Evolutionary conservation across 331 rosid species (phyloP).

Genomic region (Acacia concinna): DNA sequence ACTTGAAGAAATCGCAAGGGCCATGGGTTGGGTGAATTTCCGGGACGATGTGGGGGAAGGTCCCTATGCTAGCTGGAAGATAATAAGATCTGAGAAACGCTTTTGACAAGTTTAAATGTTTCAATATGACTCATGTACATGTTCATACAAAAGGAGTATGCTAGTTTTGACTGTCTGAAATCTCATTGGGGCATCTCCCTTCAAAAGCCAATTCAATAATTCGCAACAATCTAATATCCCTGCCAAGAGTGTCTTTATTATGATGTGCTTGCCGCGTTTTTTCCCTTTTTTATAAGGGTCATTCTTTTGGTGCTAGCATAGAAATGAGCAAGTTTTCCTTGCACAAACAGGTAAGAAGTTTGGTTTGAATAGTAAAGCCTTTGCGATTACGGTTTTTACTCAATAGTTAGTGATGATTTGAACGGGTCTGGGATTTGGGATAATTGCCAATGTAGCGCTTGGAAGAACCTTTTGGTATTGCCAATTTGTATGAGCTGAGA

Average conservation of each 20-base stretch:
- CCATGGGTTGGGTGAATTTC: constrained; percentile 65
- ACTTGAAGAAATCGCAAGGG: constrained; percentile 60
- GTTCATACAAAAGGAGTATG: constrained; percentile 10
- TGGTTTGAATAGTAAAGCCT: not conserved
- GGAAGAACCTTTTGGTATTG: too few relatives aligned
- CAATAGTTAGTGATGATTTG: too few relatives aligned
- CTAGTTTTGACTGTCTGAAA: constrained; percentile 12
- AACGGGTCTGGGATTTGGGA: too few relatives aligned
- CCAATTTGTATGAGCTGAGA: too few relatives aligned
- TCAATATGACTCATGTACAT: constrained; percentile 10
- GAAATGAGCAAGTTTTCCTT: not conserved
- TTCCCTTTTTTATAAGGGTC: not conserved
- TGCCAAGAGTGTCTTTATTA: constrained; percentile 4
- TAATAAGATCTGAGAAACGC: constrained; percentile 68
- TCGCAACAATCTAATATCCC: constrained; percentile 15
- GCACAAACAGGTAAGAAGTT: not conserved
- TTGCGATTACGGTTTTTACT: not conserved
- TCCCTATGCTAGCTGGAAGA: constrained; percentile 76
- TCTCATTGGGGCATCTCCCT: constrained; percentile 4
- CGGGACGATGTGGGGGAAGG: constrained; percentile 75
- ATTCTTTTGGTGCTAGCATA: not conserved
- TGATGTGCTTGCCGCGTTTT: not conserved
- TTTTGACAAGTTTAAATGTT: constrained; percentile 39
- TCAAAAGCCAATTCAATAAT: constrained; percentile 10
- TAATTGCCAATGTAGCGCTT: too few relatives aligned